phyloP scores from a whole-genome alignment of 371 early-diverging fungal genomes.

The Umbelopsis sp. region DNA sequence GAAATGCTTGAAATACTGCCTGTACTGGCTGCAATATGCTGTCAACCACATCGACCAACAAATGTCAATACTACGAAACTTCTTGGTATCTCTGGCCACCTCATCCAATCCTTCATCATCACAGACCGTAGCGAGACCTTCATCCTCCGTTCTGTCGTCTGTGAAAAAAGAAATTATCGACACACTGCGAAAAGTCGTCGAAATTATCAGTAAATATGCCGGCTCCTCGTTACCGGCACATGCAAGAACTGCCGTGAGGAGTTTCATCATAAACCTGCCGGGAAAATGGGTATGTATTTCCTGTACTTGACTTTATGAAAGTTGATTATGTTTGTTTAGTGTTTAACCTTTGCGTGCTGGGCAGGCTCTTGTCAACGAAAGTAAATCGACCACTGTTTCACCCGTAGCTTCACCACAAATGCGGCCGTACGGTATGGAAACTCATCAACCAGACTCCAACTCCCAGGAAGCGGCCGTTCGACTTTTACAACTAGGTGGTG shows the following conservation, averaged over 20 bases:
- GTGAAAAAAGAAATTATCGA: slow-evolving; percentile 84
- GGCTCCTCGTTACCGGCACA: slow-evolving; percentile 84
- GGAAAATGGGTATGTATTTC: slow-evolving; percentile 69
- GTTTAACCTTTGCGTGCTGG: slow-evolving; percentile 1
- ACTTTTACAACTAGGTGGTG: slow-evolving; percentile 72
- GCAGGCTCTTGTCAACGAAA: slow-evolving; percentile 37
- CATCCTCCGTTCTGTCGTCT: slow-evolving; percentile 52
- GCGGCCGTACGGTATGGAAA: slow-evolving; percentile 23
- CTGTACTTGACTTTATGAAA: neutral
- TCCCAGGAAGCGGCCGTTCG: slow-evolving; percentile 37
- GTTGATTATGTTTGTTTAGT: neutral
- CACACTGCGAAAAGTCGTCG: slow-evolving; percentile 85
- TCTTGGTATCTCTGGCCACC: slow-evolving; percentile 61
- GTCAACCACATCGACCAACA: slow-evolving; percentile 80
- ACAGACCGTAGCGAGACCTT: slow-evolving; percentile 25
- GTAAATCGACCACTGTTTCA: slow-evolving; percentile 43
- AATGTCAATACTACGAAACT: slow-evolving; percentile 67
- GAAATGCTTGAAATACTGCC: slow-evolving; percentile 77
- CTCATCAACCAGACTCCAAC: slow-evolving; percentile 23
- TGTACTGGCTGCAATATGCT: slow-evolving; percentile 86
- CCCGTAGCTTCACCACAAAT: slow-evolving; percentile 47
- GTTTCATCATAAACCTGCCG: slow-evolving; percentile 86
- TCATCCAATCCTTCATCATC: slow-evolving; percentile 18
- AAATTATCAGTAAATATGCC: slow-evolving; percentile 86
- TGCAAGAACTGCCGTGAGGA: slow-evolving; percentile 80